Evolutionary conservation across 345 rosid species (phyloP).

Genomic region (Boechera stricta): DNA sequence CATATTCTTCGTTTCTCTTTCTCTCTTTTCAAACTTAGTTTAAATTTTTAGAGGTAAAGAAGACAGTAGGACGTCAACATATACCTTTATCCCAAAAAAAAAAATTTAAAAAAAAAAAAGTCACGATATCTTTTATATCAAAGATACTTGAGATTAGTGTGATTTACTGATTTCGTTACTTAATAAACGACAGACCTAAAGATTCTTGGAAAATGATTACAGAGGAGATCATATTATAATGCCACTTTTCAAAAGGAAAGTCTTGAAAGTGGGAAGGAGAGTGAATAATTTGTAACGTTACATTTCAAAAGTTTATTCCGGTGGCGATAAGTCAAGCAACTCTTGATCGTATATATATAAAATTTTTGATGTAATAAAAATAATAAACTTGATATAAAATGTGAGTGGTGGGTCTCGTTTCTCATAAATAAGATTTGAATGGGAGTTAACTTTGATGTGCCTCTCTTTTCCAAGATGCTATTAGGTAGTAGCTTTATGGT

Average conservation of each 20-base stretch:
- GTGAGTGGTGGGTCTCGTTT: conserved; percentile 28
- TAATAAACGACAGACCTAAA: conserved; percentile 9
- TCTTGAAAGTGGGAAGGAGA: neutral
- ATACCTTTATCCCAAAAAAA: too few relatives aligned
- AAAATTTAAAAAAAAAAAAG: neutral
- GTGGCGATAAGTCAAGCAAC: conserved; percentile 2
- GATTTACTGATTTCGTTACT: neutral
- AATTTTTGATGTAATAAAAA: neutral
- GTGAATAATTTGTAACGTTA: conserved; percentile 5
- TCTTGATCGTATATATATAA: neutral
- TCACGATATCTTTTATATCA: neutral
- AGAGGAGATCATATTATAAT: neutral
- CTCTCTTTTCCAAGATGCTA: conserved; percentile 38
- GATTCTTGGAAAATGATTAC: neutral
- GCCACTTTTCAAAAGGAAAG: conserved; percentile 4
- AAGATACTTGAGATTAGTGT: neutral
- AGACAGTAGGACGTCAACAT: too few relatives aligned
- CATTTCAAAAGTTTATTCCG: conserved; percentile 27
- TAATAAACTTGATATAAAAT: neutral
- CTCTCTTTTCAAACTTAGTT: too few relatives aligned
- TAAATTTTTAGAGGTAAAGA: too few relatives aligned
- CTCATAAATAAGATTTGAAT: neutral
- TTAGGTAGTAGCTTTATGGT: neutral
- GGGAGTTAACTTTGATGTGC: neutral
- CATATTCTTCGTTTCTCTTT: too few relatives aligned